Conservation (phyloP, 2,329 filamentous ascomycete genomes). For the Cryphonectria parasitica region DNA sequence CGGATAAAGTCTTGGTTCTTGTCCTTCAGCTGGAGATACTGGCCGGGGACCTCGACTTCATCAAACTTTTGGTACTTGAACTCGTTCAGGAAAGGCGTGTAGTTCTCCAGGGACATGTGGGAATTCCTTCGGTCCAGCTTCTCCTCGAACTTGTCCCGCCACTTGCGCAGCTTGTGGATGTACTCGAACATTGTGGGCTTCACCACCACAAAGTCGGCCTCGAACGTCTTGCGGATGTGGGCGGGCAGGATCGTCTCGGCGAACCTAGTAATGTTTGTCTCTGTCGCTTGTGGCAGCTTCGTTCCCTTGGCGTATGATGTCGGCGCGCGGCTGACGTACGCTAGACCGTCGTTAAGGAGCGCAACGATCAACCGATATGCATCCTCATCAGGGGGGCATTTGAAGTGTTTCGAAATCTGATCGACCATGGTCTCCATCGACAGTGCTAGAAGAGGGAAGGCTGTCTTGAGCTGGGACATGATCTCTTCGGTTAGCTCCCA, state of each 20-base stretch:
- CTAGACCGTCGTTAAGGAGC: slow-evolving; percentile 90
- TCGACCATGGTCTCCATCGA: slow-evolving; percentile 99
- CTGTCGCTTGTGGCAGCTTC: slow-evolving; percentile 86
- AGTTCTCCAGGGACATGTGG: slow-evolving; percentile 77
- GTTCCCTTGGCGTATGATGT: slow-evolving; percentile 86
- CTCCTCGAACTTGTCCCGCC: slow-evolving; percentile 98
- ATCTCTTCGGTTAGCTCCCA: slow-evolving; percentile 98
- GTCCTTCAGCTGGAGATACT: slow-evolving; percentile 96
- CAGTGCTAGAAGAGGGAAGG: slow-evolving; percentile 90
- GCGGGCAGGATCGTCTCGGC: slow-evolving; percentile 93
- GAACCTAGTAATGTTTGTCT: slow-evolving; percentile 95
- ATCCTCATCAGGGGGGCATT: slow-evolving; percentile 97
- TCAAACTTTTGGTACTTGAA: slow-evolving; percentile 98
- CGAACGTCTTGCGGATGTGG: slow-evolving; percentile 95
- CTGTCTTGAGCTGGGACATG: slow-evolving; percentile 92
- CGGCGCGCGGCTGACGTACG: slow-evolving; percentile 88
- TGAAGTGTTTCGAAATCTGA: slow-evolving; percentile 98
- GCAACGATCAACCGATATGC: slow-evolving; percentile 98
- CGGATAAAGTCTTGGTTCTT: slow-evolving; percentile 99
- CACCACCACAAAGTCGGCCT: slow-evolving; percentile 92
- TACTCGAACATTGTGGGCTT: slow-evolving; percentile 99
- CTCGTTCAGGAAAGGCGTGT: slow-evolving; percentile 90
- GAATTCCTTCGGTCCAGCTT: slow-evolving; percentile 85
- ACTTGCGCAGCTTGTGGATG: slow-evolving; percentile 92
- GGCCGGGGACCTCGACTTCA: slow-evolving; percentile 95